Conservation (phyloP, 192 early-diverging fungal species). For the Mortierella claussenii region DNA sequence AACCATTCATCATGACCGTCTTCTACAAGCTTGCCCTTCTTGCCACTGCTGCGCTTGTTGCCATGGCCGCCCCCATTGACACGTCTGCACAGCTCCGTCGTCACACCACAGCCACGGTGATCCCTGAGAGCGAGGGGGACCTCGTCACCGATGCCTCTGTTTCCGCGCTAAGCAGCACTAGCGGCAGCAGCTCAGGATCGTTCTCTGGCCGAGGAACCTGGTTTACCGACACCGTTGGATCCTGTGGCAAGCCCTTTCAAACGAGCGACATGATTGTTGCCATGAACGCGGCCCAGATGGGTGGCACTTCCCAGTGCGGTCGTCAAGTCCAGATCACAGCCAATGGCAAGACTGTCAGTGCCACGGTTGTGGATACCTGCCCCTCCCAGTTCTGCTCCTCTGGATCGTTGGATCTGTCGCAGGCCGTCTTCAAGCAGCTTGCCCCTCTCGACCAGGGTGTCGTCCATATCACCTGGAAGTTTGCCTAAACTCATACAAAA, state of each 20-base stretch:
- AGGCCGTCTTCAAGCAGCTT: constrained; percentile 50
- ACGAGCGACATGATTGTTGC: constrained; percentile 58
- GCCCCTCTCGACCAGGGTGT: constrained; percentile 38
- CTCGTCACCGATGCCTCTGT: neutral
- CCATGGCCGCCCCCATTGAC: constrained; percentile 31
- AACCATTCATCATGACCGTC: too few species aligned
- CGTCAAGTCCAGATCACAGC: constrained; percentile 35
- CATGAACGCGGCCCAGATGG: constrained; percentile 55
- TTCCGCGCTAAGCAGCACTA: neutral
- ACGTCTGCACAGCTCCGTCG: neutral
- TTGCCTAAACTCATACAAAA: too few species aligned
- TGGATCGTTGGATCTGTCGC: constrained; percentile 50
- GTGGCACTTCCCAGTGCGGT: constrained; percentile 50
- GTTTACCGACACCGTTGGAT: constrained; percentile 52
- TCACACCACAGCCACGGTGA: constrained; percentile 6
- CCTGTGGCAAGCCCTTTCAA: constrained; percentile 51
- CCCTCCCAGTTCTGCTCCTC: constrained; percentile 45
- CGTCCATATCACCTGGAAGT: constrained; percentile 52
- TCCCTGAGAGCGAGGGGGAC: neutral
- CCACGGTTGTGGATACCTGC: constrained; percentile 59
- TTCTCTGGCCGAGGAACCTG: constrained; percentile 54
- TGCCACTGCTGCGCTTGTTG: constrained; percentile 24
- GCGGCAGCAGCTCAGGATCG: too few species aligned
- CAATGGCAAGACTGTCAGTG: constrained; percentile 31
- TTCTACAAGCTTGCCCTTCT: constrained; percentile 40